Evolutionary conservation across 192 early-diverging fungal genomes (phyloP), one percentile per base, ranked within the genome.

Genomic region (Fimicolochytrium jonesii): DNA sequence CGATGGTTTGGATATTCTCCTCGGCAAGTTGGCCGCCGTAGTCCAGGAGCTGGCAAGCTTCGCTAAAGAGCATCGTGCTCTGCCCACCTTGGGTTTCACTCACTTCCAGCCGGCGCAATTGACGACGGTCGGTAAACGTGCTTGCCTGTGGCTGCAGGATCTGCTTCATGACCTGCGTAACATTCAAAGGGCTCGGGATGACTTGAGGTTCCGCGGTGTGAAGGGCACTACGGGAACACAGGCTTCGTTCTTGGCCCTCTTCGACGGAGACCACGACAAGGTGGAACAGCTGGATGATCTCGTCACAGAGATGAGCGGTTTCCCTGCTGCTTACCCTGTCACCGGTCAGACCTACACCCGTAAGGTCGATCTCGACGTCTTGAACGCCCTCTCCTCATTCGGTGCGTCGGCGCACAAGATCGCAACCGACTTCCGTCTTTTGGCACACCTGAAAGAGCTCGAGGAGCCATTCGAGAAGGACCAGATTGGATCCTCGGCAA

Each of bases 381-480:
- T 97, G 46, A 70, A 86, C 42, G 80, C 90, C 36, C 78, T 98
- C 41, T 75, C 90, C 41, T 91, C 92, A 10, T 97, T 98, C 56
- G 96, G 94, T 47, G 93, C 94, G 36, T 88, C 94, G 23, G 92
- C 92, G 28, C 96, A 98, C 75, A 94, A 94, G 71, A 93, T 97
- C 46, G 94, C 94, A 1, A 92, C 93, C 11, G 96, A 98, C 70
- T 90, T 98, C 61, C 87, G 96, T 39, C 80, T 98, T 34, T 79
- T 98, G 60, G 96, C 93, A 23, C 90, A 93, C 61, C 76, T 98
- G 53, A 98, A 98, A 85, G 96, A 98, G 67, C 82, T 98, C 41
- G 96, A 98, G 76, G 96, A 98, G 73, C 96, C 96, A 23, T 98
- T 98, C 56, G 96, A 98, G 77, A 94, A 93, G 81, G 92, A 98